phyloP scores from a whole-genome alignment of 192 early-diverging fungal genomes.

The Coemansia sp. region DNA sequence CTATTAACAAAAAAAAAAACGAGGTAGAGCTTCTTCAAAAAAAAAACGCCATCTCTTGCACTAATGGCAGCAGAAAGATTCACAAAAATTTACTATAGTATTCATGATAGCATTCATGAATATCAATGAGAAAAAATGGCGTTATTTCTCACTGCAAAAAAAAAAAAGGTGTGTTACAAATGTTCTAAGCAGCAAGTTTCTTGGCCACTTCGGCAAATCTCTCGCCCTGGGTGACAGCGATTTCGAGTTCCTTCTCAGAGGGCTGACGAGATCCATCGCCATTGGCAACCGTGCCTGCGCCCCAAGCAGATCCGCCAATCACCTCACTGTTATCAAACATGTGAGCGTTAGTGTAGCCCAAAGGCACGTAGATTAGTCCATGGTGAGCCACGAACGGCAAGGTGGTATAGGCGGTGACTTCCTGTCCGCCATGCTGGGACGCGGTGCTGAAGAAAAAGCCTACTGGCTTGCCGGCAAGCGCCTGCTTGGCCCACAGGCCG shows the following conservation, averaged over 20 bases:
- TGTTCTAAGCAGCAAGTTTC: conserved; percentile 41
- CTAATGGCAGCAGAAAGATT: neutral
- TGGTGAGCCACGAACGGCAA: conserved; percentile 72
- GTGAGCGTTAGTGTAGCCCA: conserved; percentile 57
- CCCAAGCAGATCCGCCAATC: conserved; percentile 67
- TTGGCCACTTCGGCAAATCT: conserved; percentile 56
- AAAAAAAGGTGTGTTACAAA: neutral
- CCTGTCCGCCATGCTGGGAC: conserved; percentile 78
- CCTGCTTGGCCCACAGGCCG: conserved; percentile 54
- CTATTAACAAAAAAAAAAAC: too few relatives aligned
- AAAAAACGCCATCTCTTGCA: too few relatives aligned
- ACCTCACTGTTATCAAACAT: conserved; percentile 61
- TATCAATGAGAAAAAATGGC: neutral
- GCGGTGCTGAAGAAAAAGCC: conserved; percentile 73
- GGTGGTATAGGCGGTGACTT: conserved; percentile 64
- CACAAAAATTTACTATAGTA: neutral
- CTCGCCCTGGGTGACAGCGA: conserved; percentile 60
- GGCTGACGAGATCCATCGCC: conserved; percentile 69
- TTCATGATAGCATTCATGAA: neutral
- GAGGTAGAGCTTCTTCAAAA: too few relatives aligned
- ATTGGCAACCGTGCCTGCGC: conserved; percentile 63
- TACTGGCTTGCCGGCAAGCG: conserved; percentile 67
- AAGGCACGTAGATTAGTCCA: conserved; percentile 75
- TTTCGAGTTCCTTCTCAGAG: conserved; percentile 62
- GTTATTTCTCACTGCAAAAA: neutral